These are phyloP conservation scores for Amanita thiersii DNA, from an alignment of 768 basidiomycete genomes.

Conservation along the genomic window DNA sequence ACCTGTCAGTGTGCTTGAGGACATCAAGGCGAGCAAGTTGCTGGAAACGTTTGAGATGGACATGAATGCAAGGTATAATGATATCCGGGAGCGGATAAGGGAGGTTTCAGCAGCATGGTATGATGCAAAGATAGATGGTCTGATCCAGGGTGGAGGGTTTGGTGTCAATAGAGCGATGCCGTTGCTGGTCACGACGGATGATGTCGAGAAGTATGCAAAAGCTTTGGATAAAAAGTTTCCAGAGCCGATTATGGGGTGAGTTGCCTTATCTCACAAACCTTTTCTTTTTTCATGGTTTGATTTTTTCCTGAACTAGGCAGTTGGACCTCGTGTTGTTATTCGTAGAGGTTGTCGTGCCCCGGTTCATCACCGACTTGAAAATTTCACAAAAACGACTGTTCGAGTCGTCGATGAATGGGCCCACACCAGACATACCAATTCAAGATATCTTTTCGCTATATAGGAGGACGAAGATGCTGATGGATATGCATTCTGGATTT, in stretches of 20 bases:
- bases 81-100: slow-evolving; percentile 60
- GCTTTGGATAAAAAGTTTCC: slow-evolving; percentile 81
- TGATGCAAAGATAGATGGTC: slow-evolving; percentile 50
- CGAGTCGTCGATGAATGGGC: slow-evolving; percentile 80
- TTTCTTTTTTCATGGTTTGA: not conserved
- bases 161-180: slow-evolving; percentile 81
- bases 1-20: slow-evolving; percentile 60
- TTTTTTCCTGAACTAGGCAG: slow-evolving; percentile 30
- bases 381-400: slow-evolving; percentile 65
- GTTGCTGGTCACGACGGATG: slow-evolving; percentile 76
- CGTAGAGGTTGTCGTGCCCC: slow-evolving; percentile 60
- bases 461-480: slow-evolving; percentile 61
- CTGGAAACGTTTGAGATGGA: slow-evolving; percentile 72
- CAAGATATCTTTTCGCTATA: slow-evolving; percentile 88
- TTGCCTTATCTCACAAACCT: slow-evolving; percentile 10
- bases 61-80: slow-evolving; percentile 53
- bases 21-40: slow-evolving; percentile 60
- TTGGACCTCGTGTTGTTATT: slow-evolving; percentile 72
- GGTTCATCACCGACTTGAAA: slow-evolving; percentile 59
- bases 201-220: slow-evolving; percentile 83
- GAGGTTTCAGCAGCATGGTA: slow-evolving; percentile 56
- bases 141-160: slow-evolving; percentile 44
- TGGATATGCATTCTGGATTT: slow-evolving; percentile 80
- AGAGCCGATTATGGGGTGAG: slow-evolving; percentile 73
- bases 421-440: slow-evolving; percentile 81